Evolutionary conservation across 768 basidiomycete genomes (phyloP).

Genomic region (Tricholoma hemisulphureum): DNA sequence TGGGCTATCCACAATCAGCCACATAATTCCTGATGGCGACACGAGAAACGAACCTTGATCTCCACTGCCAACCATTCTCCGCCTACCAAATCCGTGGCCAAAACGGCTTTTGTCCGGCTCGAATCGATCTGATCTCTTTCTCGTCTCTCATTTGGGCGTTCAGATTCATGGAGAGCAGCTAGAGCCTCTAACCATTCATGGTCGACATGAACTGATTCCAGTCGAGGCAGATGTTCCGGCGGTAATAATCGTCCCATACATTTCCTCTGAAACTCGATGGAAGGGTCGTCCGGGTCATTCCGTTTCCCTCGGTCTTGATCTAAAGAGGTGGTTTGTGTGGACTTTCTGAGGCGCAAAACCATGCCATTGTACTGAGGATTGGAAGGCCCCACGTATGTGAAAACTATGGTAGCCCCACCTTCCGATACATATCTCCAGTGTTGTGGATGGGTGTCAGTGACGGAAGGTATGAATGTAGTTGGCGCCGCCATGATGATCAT

Average conservation of each 20-base stretch:
- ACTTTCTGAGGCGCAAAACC: constrained; percentile 79
- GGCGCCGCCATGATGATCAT: too few relatives aligned
- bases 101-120: constrained; percentile 51
- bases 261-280: constrained; percentile 54
- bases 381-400: constrained; percentile 67
- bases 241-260: constrained; percentile 71
- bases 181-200: constrained; percentile 61
- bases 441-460: constrained; percentile 36
- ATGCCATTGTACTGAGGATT: constrained; percentile 55
- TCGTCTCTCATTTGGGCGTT: constrained; percentile 58
- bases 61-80: constrained; percentile 71
- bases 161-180: constrained; percentile 39
- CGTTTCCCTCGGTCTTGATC: background rate
- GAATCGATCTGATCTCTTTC: constrained; percentile 60
- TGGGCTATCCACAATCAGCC: constrained; percentile 63
- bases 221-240: constrained; percentile 51
- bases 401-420: constrained; percentile 90
- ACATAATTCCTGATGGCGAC: background rate
- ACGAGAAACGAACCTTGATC: constrained; percentile 71
- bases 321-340: constrained; percentile 12
- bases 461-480: constrained; percentile 21
- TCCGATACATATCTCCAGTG: constrained; percentile 89
- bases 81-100: constrained; percentile 81
- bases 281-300: constrained; percentile 38
- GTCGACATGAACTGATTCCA: constrained; percentile 50